Conservation (phyloP, 176 grass and related monocot species). For the Hordeum vulgare region MorexV3_pseudomolecules_assembly NC_058522.1:305866393-305866892, state of each 20-base stretch:
- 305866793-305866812: constrained; percentile 1
- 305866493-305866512: constrained; percentile 11
- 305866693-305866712: constrained; percentile 75
- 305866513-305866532: constrained; percentile 19
- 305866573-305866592: neutral
- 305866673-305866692: constrained; percentile 91
- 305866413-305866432: constrained; percentile 65
- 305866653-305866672: constrained; percentile 89
- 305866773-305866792: constrained; percentile 18
- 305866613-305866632: constrained; percentile 98
- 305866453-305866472: neutral
- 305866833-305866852: constrained; percentile 22
- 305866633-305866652: constrained; percentile 76
- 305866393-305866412: constrained; percentile 79
- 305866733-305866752: constrained; percentile 90
- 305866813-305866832: neutral
- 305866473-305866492: constrained; percentile 7
- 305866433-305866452: constrained; percentile 95
- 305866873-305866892: constrained; percentile 74
- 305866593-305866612: constrained; percentile 38
- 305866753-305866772: constrained; percentile 87
- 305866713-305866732: constrained; percentile 72
- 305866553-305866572: neutral
- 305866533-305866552: neutral
- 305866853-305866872: constrained; percentile 83